Evolutionary conservation across 768 basidiomycete species (phyloP).

Genomic region (Strobilomyces confusus): DNA sequence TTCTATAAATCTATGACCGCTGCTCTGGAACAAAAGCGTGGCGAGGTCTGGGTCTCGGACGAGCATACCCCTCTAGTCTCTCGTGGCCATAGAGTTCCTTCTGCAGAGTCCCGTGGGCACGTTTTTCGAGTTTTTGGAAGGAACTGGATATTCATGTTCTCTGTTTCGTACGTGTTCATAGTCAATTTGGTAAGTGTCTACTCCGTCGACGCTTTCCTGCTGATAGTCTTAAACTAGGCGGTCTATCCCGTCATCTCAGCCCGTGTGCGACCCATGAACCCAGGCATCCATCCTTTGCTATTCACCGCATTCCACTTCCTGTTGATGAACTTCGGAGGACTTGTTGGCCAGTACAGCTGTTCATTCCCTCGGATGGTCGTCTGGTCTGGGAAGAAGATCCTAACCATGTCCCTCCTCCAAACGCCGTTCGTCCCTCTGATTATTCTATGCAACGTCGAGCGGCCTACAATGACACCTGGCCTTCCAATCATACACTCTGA

Average conservation of each 20-base stretch:
- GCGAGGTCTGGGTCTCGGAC: neutral
- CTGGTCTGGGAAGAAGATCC: neutral
- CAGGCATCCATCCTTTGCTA: neutral
- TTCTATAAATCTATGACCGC: neutral
- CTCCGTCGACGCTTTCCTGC: neutral
- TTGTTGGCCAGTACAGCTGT: conserved; percentile 62
- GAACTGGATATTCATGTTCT: neutral
- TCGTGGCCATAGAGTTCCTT: neutral
- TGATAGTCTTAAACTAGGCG: neutral
- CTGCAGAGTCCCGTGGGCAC: neutral
- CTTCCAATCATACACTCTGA: conserved; percentile 66
- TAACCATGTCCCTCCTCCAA: conserved; percentile 1
- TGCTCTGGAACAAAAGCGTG: neutral
- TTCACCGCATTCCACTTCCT: conserved; percentile 61
- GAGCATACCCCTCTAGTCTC: neutral
- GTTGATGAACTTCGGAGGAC: conserved; percentile 67
- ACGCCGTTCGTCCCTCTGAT: neutral
- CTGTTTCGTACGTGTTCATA: neutral
- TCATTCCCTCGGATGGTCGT: conserved; percentile 77
- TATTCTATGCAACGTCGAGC: conserved; percentile 54
- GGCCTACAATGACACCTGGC: conserved; percentile 31
- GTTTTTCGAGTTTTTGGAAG: neutral
- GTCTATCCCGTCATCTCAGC: neutral
- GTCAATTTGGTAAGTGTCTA: neutral
- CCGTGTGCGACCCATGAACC: neutral